Conservation (phyloP, 176 grass and related monocot species). For the Bonia amplexicaulis region DNA sequence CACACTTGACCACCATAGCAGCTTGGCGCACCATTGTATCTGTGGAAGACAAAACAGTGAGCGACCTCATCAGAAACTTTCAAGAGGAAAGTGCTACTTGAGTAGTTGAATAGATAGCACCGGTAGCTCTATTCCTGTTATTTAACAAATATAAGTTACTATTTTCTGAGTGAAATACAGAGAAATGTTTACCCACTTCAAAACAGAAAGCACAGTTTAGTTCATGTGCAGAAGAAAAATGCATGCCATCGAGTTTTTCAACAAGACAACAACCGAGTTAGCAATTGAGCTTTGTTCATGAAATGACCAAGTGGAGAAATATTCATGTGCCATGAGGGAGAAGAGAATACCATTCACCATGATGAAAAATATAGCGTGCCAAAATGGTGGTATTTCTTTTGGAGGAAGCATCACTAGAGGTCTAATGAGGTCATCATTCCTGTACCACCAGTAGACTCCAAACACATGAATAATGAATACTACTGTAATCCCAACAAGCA, state of each 20-base stretch:
- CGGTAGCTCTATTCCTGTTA: neutral
- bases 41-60: constrained; percentile 29
- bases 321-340: neutral
- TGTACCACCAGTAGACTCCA: constrained; percentile 95
- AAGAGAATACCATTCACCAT: constrained; percentile 80
- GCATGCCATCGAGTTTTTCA: neutral
- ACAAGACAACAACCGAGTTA: neutral
- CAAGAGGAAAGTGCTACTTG: neutral
- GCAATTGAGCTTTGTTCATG: neutral
- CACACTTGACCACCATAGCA: constrained; percentile 92
- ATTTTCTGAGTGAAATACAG: neutral
- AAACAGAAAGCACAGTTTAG: neutral
- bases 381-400: constrained; percentile 97
- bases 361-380: constrained; percentile 97
- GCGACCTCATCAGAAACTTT: constrained; percentile 1
- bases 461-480: constrained; percentile 77
- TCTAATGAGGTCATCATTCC: constrained; percentile 74
- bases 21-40: constrained; percentile 91
- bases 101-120: neutral
- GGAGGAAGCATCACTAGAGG: constrained; percentile 87
- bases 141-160: neutral
- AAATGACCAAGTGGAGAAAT: neutral
- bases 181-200: neutral
- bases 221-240: neutral
- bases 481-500: constrained; percentile 76